Conservation (phyloP, 2,329 filamentous ascomycete genomes). For the Plectosphaerella plurivora region DNA sequence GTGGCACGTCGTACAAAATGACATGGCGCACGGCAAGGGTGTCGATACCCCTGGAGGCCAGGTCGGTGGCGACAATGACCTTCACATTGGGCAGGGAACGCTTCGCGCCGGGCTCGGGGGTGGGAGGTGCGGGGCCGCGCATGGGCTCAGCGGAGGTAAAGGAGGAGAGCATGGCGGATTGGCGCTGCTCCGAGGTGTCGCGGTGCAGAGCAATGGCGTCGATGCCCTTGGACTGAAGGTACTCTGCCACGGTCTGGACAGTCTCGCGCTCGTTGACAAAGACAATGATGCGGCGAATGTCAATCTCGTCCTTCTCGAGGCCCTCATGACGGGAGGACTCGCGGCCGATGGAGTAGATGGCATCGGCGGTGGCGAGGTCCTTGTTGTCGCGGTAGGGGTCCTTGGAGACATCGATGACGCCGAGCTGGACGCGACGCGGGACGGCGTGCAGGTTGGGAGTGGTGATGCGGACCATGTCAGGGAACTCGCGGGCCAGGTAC, state of each 20-base stretch:
- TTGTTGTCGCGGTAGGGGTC: constrained; percentile 95
- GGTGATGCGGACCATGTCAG: constrained; percentile 77
- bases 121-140: constrained; percentile 18
- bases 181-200: constrained; percentile 74
- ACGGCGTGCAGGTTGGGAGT: constrained; percentile 97
- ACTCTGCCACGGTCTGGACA: constrained; percentile 74
- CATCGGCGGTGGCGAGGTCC: constrained; percentile 86
- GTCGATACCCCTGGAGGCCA: constrained; percentile 90
- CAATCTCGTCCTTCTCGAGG: constrained; percentile 48
- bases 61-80: constrained; percentile 89
- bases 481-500: constrained; percentile 77
- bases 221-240: constrained; percentile 79
- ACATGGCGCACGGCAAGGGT: constrained; percentile 88
- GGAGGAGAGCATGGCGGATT: constrained; percentile 69
- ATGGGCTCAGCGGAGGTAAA: constrained; percentile 59
- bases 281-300: constrained; percentile 82
- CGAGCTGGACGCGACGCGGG: constrained; percentile 87
- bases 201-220: constrained; percentile 81
- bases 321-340: constrained; percentile 59
- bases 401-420: constrained; percentile 85
- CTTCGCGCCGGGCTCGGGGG: constrained; percentile 25
- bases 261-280: constrained; percentile 97
- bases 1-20: constrained; percentile 94
- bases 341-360: constrained; percentile 89
- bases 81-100: constrained; percentile 71